Evolutionary conservation across 164 flowering plant species (phyloP).

Genomic region (Aristolochia contorta): DNA sequence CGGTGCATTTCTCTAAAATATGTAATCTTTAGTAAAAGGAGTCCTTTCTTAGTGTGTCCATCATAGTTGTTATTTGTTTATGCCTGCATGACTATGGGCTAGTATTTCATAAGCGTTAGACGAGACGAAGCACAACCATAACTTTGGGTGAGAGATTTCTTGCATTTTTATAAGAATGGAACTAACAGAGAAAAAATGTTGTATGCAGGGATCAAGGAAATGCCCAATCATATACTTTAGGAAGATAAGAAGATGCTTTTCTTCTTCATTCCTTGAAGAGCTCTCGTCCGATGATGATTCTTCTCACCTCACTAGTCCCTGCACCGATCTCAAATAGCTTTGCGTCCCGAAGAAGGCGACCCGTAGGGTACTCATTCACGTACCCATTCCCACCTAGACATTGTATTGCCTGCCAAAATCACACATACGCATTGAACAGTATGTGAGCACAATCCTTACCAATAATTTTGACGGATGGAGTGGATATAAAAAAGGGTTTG

Average conservation of each 20-base stretch:
- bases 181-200: no score
- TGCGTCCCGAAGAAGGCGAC: conserved; percentile 95
- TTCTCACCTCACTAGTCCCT: conserved; percentile 95
- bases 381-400: conserved; percentile 97
- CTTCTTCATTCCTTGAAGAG: conserved; percentile 50
- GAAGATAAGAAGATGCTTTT: neutral
- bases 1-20: no score
- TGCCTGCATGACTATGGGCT: no score
- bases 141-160: no score
- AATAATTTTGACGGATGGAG: neutral
- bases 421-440: neutral
- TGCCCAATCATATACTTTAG: neutral
- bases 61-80: no score
- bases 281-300: conserved; percentile 87
- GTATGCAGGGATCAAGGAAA: no score
- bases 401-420: conserved; percentile 66
- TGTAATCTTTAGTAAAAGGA: no score
- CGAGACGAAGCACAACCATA: no score
- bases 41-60: no score
- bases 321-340: conserved; percentile 97
- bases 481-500: neutral
- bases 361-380: conserved; percentile 89
- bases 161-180: no score
- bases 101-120: no score
- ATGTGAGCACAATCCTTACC: neutral